These are phyloP conservation scores for Aurinia saxatilis DNA, from an alignment of 345 rosid genomes.

Conservation along the genomic window DNA sequence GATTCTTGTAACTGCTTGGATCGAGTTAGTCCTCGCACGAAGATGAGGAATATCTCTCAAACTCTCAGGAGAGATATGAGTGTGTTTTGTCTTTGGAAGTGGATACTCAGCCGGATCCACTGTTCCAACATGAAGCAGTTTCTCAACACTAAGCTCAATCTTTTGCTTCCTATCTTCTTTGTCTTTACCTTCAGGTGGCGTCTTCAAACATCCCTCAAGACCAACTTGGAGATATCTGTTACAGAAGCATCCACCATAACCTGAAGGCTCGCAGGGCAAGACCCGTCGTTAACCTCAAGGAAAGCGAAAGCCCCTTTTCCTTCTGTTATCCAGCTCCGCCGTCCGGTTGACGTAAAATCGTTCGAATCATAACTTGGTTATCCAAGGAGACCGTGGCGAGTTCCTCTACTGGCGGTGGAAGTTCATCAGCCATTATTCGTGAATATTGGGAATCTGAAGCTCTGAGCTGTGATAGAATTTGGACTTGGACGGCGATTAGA, in stretches of 20 bases:
- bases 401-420: too few relatives aligned
- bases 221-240: constrained; percentile 51
- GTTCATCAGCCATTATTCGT: too few relatives aligned
- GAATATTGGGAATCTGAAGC: too few relatives aligned
- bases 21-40: constrained; percentile 78
- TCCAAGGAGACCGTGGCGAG: constrained; percentile 18
- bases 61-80: constrained; percentile 71
- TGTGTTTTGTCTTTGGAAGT: constrained; percentile 73
- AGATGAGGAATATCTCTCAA: constrained; percentile 76
- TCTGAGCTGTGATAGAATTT: too few relatives aligned
- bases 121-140: constrained; percentile 49
- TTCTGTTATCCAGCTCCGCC: constrained; percentile 80
- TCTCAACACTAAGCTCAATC: constrained; percentile 77
- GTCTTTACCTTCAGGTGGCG: constrained; percentile 65
- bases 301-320: constrained; percentile 83
- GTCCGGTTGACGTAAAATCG: constrained; percentile 55
- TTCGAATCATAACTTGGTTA: constrained; percentile 38
- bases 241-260: constrained; percentile 65
- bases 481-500: too few relatives aligned
- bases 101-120: constrained; percentile 77
- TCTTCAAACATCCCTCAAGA: constrained; percentile 65
- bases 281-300: constrained; percentile 85
- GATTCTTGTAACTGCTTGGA: constrained; percentile 81
- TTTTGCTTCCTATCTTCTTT: constrained; percentile 67
- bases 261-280: constrained; percentile 81